A percentile compares a stretch with the other conserved stretches of the same genome.
These are phyloP conservation scores for Citrus reticulata DNA, from an alignment of 345 rosid species.

Conservation along the genomic window DNA sequence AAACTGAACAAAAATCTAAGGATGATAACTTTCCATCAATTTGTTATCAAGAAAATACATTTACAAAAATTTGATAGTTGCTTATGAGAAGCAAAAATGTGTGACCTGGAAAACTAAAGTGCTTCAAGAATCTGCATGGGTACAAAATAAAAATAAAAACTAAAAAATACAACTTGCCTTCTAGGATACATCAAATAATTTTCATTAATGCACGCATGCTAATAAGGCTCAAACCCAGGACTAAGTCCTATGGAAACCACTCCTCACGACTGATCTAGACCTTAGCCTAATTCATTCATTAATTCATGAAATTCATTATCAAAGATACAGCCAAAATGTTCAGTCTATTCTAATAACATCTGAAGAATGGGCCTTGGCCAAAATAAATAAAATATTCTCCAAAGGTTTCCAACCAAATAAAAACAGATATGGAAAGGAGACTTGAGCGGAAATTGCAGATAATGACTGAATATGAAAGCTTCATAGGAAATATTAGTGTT, in stretches of 20 bases:
- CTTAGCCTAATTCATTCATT: no score
- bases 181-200: neutral
- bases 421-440: neutral
- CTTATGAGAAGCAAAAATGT: neutral
- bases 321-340: neutral
- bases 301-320: neutral
- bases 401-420: conserved; percentile 4
- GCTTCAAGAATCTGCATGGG: neutral
- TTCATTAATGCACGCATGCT: no score
- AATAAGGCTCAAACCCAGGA: no score
- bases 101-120: neutral
- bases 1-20: neutral
- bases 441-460: neutral
- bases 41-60: neutral
- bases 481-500: neutral
- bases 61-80: neutral
- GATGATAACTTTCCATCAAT: neutral
- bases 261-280: no score
- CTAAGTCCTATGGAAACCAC: no score
- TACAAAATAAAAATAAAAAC: no score
- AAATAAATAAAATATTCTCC: neutral
- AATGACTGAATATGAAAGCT: neutral
- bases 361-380: neutral
- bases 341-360: neutral
- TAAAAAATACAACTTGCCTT: neutral